Evolutionary conservation across 2,329 filamentous ascomycete species (phyloP).

Genomic region (Penicillium crustosum): DNA sequence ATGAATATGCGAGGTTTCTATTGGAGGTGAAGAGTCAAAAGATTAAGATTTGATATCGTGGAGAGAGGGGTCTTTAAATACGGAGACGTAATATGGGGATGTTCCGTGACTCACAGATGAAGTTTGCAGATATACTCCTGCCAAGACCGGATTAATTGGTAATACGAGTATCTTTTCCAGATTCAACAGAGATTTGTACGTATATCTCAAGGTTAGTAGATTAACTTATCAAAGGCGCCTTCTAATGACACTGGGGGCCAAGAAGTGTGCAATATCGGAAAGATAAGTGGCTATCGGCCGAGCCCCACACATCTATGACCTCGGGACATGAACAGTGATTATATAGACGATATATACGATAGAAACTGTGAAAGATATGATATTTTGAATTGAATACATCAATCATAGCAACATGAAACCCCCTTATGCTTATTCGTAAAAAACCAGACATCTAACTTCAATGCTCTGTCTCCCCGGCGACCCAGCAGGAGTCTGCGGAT

Average conservation of each 20-base stretch:
- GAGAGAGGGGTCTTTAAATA: background rate
- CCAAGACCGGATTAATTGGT: background rate
- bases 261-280: background rate
- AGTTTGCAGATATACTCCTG: background rate
- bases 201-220: background rate
- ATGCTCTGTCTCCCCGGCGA: slow-evolving; percentile 60
- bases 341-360: background rate
- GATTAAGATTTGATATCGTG: background rate
- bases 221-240: background rate
- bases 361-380: background rate
- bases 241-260: background rate
- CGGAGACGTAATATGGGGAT: background rate
- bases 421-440: slow-evolving; percentile 51
- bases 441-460: slow-evolving; percentile 63
- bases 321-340: background rate
- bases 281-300: background rate
- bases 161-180: background rate
- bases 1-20: too few species aligned
- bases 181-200: background rate
- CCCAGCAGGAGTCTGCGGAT: slow-evolving; percentile 54
- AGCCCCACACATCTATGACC: background rate
- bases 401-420: background rate
- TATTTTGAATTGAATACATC: background rate
- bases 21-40: background rate
- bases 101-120: background rate